Percentiles rank a stretch among this genome's conserved stretches.
Conservation (phyloP, 176 grass and related monocot species). For the Elymus sibiricus region DNA sequence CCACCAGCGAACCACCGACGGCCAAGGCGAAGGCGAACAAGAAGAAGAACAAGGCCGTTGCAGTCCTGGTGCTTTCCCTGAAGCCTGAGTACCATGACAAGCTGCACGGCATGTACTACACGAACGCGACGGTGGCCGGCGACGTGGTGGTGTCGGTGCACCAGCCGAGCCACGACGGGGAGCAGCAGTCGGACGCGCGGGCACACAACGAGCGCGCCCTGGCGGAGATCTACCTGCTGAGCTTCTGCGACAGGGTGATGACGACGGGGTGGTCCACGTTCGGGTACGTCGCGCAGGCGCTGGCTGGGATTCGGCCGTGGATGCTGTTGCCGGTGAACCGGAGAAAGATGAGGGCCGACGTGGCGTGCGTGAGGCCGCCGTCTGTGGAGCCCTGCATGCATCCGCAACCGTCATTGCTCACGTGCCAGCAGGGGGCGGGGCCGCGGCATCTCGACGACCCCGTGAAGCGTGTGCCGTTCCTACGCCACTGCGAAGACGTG, state of each 20-base stretch:
- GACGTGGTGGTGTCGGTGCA: neutral
- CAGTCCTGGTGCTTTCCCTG: conserved; percentile 52
- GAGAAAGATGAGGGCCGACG: conserved; percentile 1
- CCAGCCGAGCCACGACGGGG: conserved; percentile 59
- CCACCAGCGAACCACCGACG: neutral
- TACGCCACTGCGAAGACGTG: neutral
- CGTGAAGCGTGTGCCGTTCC: neutral
- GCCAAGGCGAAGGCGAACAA: conserved; percentile 17
- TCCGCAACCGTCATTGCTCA: conserved; percentile 40
- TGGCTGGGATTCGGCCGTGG: conserved; percentile 53
- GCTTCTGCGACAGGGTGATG: conserved; percentile 41
- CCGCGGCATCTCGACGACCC: conserved; percentile 17
- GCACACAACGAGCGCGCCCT: conserved; percentile 61
- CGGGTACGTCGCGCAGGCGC: conserved; percentile 63
- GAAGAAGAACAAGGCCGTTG: neutral
- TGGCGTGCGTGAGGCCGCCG: conserved; percentile 40
- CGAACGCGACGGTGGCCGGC: conserved; percentile 2
- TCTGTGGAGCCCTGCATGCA: conserved; percentile 86
- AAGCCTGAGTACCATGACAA: conserved; percentile 59
- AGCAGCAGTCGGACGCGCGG: conserved; percentile 34
- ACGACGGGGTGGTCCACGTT: conserved; percentile 66
- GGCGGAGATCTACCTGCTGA: conserved; percentile 72
- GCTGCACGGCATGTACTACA: conserved; percentile 54
- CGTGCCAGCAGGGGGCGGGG: conserved; percentile 28
- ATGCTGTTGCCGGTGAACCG: conserved; percentile 16